phyloP scores from a whole-genome alignment of 306 rosid genomes.

The Cucumis cinereus region DNA sequence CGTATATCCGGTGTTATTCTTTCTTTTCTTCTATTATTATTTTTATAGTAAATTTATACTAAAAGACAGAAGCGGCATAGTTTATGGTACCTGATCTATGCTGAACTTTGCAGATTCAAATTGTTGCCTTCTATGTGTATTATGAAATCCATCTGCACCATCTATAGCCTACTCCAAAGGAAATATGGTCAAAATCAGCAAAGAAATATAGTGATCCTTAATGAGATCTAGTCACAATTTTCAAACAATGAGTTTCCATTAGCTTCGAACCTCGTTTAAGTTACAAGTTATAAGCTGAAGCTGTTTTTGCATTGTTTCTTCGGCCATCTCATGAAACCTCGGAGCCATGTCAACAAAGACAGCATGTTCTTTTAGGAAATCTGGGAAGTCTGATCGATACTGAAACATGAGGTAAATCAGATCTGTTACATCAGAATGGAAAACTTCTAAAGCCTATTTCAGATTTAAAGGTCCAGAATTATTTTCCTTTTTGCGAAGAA shows the following conservation, averaged over 20 bases:
- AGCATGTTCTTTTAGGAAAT: slow-evolving; percentile 74
- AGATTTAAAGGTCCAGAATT: not conserved
- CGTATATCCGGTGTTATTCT: too few relatives aligned
- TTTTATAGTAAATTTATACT: not conserved
- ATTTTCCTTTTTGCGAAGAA: not conserved
- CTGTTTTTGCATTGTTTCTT: slow-evolving; percentile 76
- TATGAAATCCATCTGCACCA: slow-evolving; percentile 86
- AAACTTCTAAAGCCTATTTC: not conserved
- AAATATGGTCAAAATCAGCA: slow-evolving; percentile 7
- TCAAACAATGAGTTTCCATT: slow-evolving; percentile 10
- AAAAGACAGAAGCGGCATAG: not conserved
- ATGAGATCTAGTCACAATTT: not conserved
- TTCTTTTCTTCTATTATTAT: too few relatives aligned
- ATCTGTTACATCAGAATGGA: not conserved
- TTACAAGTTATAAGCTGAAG: slow-evolving; percentile 58
- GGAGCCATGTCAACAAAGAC: slow-evolving; percentile 90
- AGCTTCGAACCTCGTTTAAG: slow-evolving; percentile 63
- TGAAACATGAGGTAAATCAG: slow-evolving; percentile 19
- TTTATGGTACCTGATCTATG: slow-evolving; percentile 64
- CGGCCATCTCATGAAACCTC: slow-evolving; percentile 74
- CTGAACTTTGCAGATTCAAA: slow-evolving; percentile 77
- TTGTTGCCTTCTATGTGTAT: slow-evolving; percentile 66
- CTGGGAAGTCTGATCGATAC: slow-evolving; percentile 81
- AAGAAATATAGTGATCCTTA: not conserved
- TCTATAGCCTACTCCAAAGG: slow-evolving; percentile 54